Evolutionary conservation across 768 basidiomycete genomes (phyloP), one percentile per base, ranked within the genome.

Genomic region (Cubamyces sp.): DNA sequence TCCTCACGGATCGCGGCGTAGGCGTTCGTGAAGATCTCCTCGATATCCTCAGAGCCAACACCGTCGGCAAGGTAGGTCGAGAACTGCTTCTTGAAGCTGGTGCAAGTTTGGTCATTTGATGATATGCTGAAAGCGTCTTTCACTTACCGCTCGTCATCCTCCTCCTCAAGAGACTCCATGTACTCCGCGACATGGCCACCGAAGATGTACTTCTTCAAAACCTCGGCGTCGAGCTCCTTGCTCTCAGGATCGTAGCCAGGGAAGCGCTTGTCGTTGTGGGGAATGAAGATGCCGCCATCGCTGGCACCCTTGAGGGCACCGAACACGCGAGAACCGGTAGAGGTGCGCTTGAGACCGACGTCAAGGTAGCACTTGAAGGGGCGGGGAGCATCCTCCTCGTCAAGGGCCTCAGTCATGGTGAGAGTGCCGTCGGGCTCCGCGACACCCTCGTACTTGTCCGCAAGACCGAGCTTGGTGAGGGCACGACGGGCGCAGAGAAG

Each of bases 321-420:
- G 73, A 99, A 99, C 47, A 99, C 86, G 75, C 97, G 94, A 66
- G 92, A 89, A 72, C 97, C 97, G 51, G 97, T 98, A 56, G 96
- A 96, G 46, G 97, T 99, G 71, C 96, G 93, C 79, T 88, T 94
- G 72, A 99, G 85, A 78, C 97, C 97, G 76, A 97, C 96, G 75
- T 98, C 97, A 71, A 99, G 94, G 84, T 91, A 99, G 73, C 85
- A 87, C 80, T 98, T 99, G 88, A 99, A 99, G n/a, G 97, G 97
- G 60, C 96, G 87, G 49, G 96, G 96, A 51, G 92, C 93, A 71
- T 95, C 94, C 60, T 98, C 95, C 12, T 86, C 92, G 55, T 93
- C 94, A 60, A 95, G 82, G 53, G 85, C 77, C 78, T 98, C 92
- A n/a, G 89, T 96, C 71, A 94, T 65, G 54, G 80, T 78, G 70